Base-by-base conservation (phyloP, 2,329 filamentous ascomycete species). In the Claviceps spartinae region DNA sequence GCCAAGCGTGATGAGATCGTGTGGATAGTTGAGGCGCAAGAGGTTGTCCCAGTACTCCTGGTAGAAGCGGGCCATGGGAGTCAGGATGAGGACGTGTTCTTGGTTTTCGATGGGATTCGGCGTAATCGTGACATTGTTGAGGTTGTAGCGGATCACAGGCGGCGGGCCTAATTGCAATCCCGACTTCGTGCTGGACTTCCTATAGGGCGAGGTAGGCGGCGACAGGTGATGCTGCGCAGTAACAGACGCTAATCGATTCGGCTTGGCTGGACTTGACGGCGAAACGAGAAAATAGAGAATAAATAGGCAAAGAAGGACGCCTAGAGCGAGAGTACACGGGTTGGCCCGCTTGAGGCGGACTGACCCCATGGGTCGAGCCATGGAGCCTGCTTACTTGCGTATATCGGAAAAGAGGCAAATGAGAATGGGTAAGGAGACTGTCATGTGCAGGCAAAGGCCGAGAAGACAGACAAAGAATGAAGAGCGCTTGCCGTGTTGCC, bases 31-130 rank as follows among this genome's bases (percentile, higher is more conserved):
- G 52, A 98, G 77, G 64, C 81, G 81, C 59, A 90, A 67, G 30
- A 98, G 75, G 62, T 97, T 98, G 67, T 94, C 85, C 91, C 93
- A 98, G 73, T 97, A 98, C 59, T 79, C 83, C 61, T 86, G 83
- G 69, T 96, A 97, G 75, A 97, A 98, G 56, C 87, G 82, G 36
- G 88, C 86, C 70, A 98, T 83, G 9, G 93, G 93, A 1, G 93
- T 96, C 55, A 98, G 78, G 63, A 98, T 86, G 52, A 98, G 82
- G 54, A 98, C 77, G 49, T 84, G 85, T 72, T 98, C 93, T 58
- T 81, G 74, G 65, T 95, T 93, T 56, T 76, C 79, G 49, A 88
- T 73, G 1, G 93, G 88, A 57, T 86, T 78, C 49, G 76, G 67
- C 20, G 90, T 86, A 53, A 87, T 87, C 44, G 90, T 96, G 60